Conservation (phyloP, 1,139 yeast species). For the Ogataea hybrid region DNA sequence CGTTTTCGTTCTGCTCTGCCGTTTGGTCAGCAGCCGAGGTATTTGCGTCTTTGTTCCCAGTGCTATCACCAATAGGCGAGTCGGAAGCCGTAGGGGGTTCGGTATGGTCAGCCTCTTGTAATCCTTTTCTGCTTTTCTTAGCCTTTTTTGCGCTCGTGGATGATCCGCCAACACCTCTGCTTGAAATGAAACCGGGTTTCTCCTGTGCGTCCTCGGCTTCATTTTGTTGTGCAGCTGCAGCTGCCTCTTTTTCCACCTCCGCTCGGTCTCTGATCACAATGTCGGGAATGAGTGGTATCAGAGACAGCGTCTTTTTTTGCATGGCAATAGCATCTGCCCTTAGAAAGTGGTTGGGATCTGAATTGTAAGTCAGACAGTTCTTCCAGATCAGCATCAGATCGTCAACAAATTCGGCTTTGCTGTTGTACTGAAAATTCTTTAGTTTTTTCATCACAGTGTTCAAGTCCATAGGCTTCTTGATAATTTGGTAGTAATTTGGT, state of each 20-base stretch:
- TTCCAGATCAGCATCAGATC: slow-evolving; percentile 95
- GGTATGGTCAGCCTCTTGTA: slow-evolving; percentile 28
- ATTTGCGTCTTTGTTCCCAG: not conserved
- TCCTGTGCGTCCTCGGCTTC: slow-evolving; percentile 69
- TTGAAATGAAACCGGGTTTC: slow-evolving; percentile 57
- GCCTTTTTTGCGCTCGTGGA: slow-evolving; percentile 23
- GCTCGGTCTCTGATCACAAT: slow-evolving; percentile 75
- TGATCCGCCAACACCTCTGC: slow-evolving; percentile 30
- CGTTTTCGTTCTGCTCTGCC: not conserved
- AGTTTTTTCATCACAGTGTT: slow-evolving; percentile 91
- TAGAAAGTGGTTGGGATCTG: slow-evolving; percentile 91
- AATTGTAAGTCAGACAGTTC: slow-evolving; percentile 88
- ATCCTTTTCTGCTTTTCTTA: slow-evolving; percentile 35
- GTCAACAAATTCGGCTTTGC: slow-evolving; percentile 86
- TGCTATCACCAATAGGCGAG: not conserved
- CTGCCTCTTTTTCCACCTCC: slow-evolving; percentile 83
- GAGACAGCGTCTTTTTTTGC: slow-evolving; percentile 80
- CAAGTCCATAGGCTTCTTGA: slow-evolving; percentile 94
- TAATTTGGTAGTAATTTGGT: slow-evolving; percentile 87
- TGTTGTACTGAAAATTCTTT: slow-evolving; percentile 74
- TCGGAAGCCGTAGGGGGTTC: slow-evolving; percentile 15
- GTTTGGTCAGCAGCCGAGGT: too few relatives aligned
- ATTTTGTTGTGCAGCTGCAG: slow-evolving; percentile 37
- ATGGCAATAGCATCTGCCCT: slow-evolving; percentile 93
- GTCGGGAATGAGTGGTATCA: slow-evolving; percentile 86